Conservation (phyloP, 163 green algal genomes). For the Coccomyxa subellipsoidea region DNA sequence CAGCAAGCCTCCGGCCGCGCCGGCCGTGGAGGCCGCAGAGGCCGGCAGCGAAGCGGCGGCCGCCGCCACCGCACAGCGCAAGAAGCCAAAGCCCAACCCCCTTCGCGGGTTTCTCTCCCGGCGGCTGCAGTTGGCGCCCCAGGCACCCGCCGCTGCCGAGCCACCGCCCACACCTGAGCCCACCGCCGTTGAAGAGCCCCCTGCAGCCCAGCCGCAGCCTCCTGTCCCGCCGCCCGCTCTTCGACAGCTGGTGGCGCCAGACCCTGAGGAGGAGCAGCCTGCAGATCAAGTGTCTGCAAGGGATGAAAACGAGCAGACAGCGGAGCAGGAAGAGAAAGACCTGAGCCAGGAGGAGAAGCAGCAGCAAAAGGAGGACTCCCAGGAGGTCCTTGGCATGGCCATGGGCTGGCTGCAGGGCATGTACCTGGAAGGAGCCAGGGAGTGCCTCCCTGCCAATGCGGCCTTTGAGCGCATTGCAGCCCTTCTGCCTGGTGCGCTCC, state of each 20-base stretch:
- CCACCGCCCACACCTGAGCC: neutral
- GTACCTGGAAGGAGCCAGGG: conserved; percentile 1
- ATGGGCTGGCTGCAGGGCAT: conserved; percentile 25
- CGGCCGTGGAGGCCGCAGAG: neutral
- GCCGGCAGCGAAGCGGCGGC: neutral
- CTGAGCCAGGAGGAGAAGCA: neutral
- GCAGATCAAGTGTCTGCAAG: no score
- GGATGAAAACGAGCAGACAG: neutral
- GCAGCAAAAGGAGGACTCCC: neutral
- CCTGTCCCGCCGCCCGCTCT: no score
- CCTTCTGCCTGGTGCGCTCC: conserved; percentile 26
- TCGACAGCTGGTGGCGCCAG: neutral
- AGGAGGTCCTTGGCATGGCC: conserved; percentile 27
- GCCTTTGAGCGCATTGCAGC: conserved; percentile 23
- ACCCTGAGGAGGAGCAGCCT: neutral
- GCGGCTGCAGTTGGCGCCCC: neutral
- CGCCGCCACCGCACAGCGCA: neutral
- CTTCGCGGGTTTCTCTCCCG: neutral
- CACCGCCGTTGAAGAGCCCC: neutral
- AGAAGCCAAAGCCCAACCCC: neutral
- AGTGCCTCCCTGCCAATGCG: neutral
- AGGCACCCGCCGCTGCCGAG: neutral
- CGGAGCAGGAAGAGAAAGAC: neutral
- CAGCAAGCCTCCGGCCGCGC: neutral
- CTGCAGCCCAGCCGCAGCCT: neutral